A percentile compares a stretch with the other conserved stretches of the same genome.
phyloP scores from a whole-genome alignment of 2,329 filamentous ascomycete genomes.

The Ambrosiella beaveri region DNA sequence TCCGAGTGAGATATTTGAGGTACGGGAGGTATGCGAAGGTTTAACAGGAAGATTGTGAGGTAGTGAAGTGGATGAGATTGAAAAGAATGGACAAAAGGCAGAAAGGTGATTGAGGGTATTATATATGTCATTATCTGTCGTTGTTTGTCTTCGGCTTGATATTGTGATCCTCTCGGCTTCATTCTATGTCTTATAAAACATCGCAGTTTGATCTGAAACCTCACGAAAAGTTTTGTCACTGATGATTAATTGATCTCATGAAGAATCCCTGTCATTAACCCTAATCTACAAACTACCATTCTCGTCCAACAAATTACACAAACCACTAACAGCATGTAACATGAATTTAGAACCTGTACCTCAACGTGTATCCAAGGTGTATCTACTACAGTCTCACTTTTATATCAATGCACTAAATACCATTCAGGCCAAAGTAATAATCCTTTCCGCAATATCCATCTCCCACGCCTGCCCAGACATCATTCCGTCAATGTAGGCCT shows the following conservation, averaged over 20 bases:
- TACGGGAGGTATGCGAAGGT: not conserved
- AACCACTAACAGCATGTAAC: not conserved
- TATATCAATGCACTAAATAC: not conserved
- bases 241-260: not conserved
- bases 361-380: not conserved
- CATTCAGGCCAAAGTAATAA: not conserved
- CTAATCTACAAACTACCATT: not conserved
- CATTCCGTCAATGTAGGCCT: conserved; percentile 8
- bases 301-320: not conserved
- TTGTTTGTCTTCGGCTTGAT: not conserved
- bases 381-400: not conserved
- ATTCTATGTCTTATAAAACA: not conserved
- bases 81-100: not conserved
- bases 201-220: not conserved
- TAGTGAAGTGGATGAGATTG: not conserved
- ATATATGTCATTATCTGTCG: no score
- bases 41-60: not conserved
- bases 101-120: no score
- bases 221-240: not conserved
- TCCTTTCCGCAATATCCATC: conserved; percentile 4
- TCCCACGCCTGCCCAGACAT: conserved; percentile 7
- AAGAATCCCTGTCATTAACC: not conserved
- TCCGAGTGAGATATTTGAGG: not conserved
- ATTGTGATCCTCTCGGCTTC: not conserved
- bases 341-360: not conserved